A percentile compares a stretch with the other conserved stretches of the same genome.
These are phyloP conservation scores for Vitis rotundifolia DNA, from an alignment of 164 flowering plant genomes.

Conservation along the genomic window DNA sequence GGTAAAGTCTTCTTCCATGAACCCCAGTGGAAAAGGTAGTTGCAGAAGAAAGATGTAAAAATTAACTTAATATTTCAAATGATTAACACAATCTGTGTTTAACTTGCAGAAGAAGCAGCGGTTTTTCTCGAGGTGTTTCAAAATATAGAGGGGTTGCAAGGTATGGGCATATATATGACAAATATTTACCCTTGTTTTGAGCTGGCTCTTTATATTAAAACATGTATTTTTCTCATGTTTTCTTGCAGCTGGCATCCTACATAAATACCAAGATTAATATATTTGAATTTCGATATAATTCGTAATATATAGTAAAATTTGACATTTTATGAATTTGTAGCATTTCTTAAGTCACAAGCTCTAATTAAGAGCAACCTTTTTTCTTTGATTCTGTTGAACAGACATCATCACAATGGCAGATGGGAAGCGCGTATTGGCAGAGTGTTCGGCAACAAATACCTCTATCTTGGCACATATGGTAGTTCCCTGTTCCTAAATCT, in stretches of 20 bases:
- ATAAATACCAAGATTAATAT: not conserved
- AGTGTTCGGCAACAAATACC: constrained; percentile 93
- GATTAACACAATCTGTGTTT: too few species aligned
- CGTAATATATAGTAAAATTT: too few species aligned
- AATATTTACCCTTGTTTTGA: not conserved
- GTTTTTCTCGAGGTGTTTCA: constrained; percentile 92
- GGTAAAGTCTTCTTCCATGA: constrained; percentile 33
- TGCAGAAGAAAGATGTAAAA: too few species aligned
- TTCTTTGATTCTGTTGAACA: constrained; percentile 18
- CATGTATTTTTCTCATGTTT: too few species aligned
- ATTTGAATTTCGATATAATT: not conserved
- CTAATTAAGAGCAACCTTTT: too few species aligned
- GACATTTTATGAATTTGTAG: too few species aligned
- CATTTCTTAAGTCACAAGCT: too few species aligned
- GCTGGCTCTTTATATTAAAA: not conserved
- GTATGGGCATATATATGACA: constrained; percentile 28
- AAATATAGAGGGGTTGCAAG: constrained; percentile 94
- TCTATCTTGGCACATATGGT: constrained; percentile 96
- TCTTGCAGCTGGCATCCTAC: too few species aligned
- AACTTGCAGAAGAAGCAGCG: constrained; percentile 77
- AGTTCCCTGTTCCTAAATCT: constrained; percentile 7
- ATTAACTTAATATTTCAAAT: too few species aligned
- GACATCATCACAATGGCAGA: constrained; percentile 97
- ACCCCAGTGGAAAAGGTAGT: too few species aligned
- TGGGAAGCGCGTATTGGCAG: constrained; percentile 99